Percentiles rank a stretch among this genome's conserved stretches.
These are phyloP conservation scores for Cadophora malorum DNA, from an alignment of 2,329 filamentous ascomycete genomes.

Conservation along the genomic window DNA sequence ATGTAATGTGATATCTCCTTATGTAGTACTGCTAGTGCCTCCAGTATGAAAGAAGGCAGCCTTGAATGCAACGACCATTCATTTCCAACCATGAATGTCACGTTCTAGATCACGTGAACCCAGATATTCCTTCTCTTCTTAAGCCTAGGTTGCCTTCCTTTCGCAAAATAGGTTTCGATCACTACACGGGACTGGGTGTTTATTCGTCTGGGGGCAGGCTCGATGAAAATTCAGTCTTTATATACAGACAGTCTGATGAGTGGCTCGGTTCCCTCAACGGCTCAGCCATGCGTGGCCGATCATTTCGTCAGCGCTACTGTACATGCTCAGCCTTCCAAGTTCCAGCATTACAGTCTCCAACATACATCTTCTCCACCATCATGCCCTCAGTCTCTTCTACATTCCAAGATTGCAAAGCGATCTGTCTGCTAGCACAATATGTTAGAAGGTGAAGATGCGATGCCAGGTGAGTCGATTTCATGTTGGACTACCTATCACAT, in stretches of 20 bases:
- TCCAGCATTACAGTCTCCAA: neutral
- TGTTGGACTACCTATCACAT: no score
- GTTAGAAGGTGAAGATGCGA: neutral
- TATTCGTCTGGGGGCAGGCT: no score
- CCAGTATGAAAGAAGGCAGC: neutral
- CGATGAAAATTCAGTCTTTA: no score
- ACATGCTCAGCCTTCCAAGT: neutral
- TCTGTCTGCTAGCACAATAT: neutral
- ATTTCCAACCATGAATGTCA: no score
- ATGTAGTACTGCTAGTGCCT: neutral
- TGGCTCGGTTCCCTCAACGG: neutral
- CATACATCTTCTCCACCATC: neutral
- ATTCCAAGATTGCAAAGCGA: neutral
- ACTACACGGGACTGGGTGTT: no score
- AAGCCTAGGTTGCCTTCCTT: no score
- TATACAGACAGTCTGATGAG: neutral
- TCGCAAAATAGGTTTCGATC: no score
- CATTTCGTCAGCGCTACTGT: neutral
- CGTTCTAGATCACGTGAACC: no score
- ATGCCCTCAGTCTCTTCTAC: neutral
- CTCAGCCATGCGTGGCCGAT: neutral
- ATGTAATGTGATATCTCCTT: neutral
- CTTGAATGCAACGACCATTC: no score
- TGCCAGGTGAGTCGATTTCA: neutral
- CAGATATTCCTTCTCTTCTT: no score